phyloP scores from a whole-genome alignment of 1,139 yeast genomes.

The Candida sp. region DNA sequence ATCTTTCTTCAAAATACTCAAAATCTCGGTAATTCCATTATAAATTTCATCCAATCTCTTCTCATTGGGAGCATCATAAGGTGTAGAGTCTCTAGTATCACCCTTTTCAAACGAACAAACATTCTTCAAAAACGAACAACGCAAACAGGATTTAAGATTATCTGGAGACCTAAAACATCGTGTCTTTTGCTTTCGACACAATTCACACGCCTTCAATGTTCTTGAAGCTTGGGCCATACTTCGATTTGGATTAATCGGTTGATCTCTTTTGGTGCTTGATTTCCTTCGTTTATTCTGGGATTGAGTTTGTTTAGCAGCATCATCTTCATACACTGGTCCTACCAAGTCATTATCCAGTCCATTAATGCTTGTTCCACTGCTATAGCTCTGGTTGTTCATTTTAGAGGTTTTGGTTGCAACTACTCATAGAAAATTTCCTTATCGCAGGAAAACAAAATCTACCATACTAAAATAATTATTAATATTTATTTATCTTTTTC shows the following conservation, averaged over 20 bases:
- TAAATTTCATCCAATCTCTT: slow-evolving; percentile 25
- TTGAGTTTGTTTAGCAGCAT: neutral
- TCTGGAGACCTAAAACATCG: slow-evolving; percentile 53
- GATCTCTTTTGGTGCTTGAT: neutral
- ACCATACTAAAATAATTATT: neutral
- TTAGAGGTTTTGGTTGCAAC: neutral
- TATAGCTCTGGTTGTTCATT: neutral
- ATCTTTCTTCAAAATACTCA: slow-evolving; percentile 17
- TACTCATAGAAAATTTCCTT: neutral
- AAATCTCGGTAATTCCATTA: slow-evolving; percentile 29
- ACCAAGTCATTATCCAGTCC: neutral
- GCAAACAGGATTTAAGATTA: slow-evolving; percentile 45
- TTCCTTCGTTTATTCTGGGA: neutral
- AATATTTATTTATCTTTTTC: too few species aligned
- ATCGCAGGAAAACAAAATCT: neutral
- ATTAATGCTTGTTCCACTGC: neutral
- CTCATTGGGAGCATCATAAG: neutral
- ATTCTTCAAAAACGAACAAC: slow-evolving; percentile 51
- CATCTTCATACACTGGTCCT: neutral
- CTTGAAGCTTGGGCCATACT: slow-evolving; percentile 37
- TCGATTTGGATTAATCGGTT: slow-evolving; percentile 11
- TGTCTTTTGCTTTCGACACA: slow-evolving; percentile 61
- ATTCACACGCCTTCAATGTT: slow-evolving; percentile 55
- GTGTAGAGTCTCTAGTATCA: slow-evolving; percentile 10
- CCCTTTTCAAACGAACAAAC: slow-evolving; percentile 47